These are phyloP conservation scores for Aspergillaceae sp. DNA, from an alignment of 2,329 filamentous ascomycete species.

Conservation along the genomic window DNA sequence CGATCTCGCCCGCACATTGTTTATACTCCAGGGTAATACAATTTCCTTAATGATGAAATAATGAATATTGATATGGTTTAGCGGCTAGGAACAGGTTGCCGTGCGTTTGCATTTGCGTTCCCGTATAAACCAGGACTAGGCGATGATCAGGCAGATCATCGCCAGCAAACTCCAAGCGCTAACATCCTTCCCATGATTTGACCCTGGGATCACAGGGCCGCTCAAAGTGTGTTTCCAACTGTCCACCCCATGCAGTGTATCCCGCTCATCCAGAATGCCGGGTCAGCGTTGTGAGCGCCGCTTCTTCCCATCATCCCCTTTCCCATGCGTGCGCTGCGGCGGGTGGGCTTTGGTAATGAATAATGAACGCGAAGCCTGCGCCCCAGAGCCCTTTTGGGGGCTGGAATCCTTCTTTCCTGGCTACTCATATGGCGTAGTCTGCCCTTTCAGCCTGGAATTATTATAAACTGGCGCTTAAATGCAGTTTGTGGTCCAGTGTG, in stretches of 20 bases:
- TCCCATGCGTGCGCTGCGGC: slow-evolving; percentile 1
- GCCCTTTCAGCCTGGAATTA: slow-evolving; percentile 9
- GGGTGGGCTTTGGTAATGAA: slow-evolving; percentile 14
- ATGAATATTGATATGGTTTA: neutral
- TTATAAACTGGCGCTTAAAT: slow-evolving; percentile 29
- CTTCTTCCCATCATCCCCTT: slow-evolving; percentile 6
- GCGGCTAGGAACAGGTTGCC: neutral
- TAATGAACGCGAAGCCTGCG: slow-evolving; percentile 21
- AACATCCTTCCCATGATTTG: slow-evolving; percentile 13
- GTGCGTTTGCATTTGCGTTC: neutral
- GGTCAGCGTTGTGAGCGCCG: slow-evolving; percentile 11
- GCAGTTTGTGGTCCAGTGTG: slow-evolving; percentile 25
- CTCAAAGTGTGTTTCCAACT: neutral
- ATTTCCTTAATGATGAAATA: too few relatives aligned
- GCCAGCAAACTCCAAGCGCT: slow-evolving; percentile 12
- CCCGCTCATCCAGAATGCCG: slow-evolving; percentile 12
- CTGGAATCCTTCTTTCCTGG: slow-evolving; percentile 16
- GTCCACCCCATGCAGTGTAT: neutral
- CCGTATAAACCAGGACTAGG: neutral
- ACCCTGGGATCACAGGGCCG: neutral
- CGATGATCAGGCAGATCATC: neutral
- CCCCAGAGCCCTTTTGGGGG: slow-evolving; percentile 21
- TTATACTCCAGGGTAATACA: neutral
- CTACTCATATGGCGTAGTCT: slow-evolving; percentile 5
- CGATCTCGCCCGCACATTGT: neutral